phyloP scores from a whole-genome alignment of 331 rosid genomes.

The Acacia concinna region DNA sequence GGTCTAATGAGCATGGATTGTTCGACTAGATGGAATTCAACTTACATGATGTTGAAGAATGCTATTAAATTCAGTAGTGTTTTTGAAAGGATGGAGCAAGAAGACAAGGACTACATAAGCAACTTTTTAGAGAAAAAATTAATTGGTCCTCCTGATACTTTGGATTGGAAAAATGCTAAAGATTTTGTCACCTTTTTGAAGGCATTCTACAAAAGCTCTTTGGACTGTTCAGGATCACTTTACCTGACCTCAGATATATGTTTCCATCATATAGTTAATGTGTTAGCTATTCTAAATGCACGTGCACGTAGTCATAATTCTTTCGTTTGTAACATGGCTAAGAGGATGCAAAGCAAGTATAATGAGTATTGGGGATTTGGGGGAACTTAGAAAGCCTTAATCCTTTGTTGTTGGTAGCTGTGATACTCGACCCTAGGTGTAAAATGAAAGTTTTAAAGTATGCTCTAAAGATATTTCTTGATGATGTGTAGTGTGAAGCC shows the following conservation, averaged over 20 bases:
- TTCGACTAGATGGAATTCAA: neutral
- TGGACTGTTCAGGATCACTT: neutral
- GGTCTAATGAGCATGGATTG: neutral
- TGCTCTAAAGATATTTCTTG: neutral
- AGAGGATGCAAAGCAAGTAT: neutral
- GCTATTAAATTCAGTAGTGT: neutral
- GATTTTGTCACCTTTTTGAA: neutral
- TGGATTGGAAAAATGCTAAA: neutral
- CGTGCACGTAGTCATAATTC: neutral
- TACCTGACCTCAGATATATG: neutral
- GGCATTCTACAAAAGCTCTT: neutral
- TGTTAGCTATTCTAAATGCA: neutral
- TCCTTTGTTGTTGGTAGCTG: neutral
- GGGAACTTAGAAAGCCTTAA: neutral
- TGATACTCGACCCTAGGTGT: neutral
- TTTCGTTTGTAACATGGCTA: neutral
- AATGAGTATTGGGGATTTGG: neutral
- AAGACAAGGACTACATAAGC: neutral
- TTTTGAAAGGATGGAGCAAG: neutral
- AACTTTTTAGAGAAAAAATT: neutral
- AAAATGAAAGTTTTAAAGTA: too few species aligned
- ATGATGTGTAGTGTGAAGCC: neutral
- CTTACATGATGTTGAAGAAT: neutral
- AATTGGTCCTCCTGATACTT: neutral
- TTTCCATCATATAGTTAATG: neutral